Evolutionary conservation across 2,329 filamentous ascomycete genomes (phyloP), one percentile per base, ranked within the genome.

Genomic region (Lachnellula occidentalis): DNA sequence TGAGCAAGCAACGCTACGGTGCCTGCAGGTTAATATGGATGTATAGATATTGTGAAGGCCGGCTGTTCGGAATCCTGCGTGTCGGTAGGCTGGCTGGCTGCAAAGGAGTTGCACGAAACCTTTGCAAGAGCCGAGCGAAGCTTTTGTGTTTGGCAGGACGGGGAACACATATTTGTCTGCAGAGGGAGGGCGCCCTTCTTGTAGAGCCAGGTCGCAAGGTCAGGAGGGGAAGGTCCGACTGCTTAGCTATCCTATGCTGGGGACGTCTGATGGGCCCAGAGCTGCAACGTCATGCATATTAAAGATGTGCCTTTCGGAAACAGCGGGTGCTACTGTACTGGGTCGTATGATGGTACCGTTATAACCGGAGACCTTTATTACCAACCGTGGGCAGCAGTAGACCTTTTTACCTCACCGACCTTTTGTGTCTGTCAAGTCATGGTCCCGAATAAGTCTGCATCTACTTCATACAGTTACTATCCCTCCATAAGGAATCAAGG

Each of bases 261-360:
- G 27, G 27, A 1, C 9, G 27, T 31, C 27, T 11, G n/a, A 17
- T 51, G 34, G 48, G 27, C 27, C 27, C 21, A 22, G 7, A n/a
- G 45, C 45, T 49, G 51, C 45, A 54, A 49, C 56, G 56, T 58
- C 56, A 58, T 58, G 56, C 52, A 46, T 37, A 21, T n/a, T 41
- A 17, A 11, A 9, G 1, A 31, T 31, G 27, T 31, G 8, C 27
- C 34, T 24, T 17, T 41, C 47, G 42, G 36, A 47, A 36, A 19
- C 9, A 21, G 34, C 34, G 45, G 42, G 27, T 9, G 27, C 27
- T 31, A 24, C 39, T n/a, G n/a, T n/a, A n/a, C n/a, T n/a, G n/a
- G n/a, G n/a, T 19, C 34, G 27, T 34, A 17, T 43, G 24, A 41
- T 22, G 8, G 27, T 27, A 27, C 27, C 27, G 27, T 8, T n/a